Evolutionary conservation across 306 rosid species (phyloP).

Genomic region (Acacia crassicarpa): DNA sequence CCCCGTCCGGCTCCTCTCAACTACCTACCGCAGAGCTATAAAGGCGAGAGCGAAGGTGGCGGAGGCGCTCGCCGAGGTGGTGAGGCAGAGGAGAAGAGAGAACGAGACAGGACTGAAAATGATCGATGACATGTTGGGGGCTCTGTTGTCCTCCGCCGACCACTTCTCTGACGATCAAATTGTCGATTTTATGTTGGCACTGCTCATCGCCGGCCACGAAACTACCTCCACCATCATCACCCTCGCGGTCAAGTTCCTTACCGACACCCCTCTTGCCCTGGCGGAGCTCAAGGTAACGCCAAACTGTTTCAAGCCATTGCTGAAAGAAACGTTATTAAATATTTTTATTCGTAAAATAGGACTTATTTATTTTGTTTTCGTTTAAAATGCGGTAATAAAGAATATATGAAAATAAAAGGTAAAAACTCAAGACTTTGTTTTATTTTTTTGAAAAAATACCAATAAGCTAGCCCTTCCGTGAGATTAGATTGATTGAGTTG

Average conservation of each 20-base stretch:
- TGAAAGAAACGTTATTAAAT: not conserved
- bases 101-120: constrained; percentile 24
- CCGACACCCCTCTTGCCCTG: constrained; percentile 86
- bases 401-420: too few relatives aligned
- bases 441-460: too few relatives aligned
- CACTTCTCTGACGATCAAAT: constrained; percentile 79
- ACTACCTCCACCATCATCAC: constrained; percentile 96
- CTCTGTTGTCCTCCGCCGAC: constrained; percentile 74
- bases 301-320: not conserved
- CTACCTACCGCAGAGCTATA: constrained; percentile 86
- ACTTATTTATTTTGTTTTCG: too few relatives aligned
- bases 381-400: too few relatives aligned
- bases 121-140: constrained; percentile 62
- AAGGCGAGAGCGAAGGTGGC: constrained; percentile 89
- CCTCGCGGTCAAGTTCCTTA: constrained; percentile 89
- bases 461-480: too few relatives aligned
- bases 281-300: constrained; percentile 79
- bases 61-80: constrained; percentile 67
- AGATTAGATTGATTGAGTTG: too few relatives aligned
- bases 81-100: constrained; percentile 57
- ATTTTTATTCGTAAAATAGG: too few relatives aligned
- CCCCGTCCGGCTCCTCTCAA: constrained; percentile 58
- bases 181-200: constrained; percentile 83
- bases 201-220: constrained; percentile 92
- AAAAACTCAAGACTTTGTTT: too few relatives aligned